Evolutionary conservation across 371 early-diverging fungal genomes (phyloP).

Genomic region (Rhizopus stolonifer): DNA sequence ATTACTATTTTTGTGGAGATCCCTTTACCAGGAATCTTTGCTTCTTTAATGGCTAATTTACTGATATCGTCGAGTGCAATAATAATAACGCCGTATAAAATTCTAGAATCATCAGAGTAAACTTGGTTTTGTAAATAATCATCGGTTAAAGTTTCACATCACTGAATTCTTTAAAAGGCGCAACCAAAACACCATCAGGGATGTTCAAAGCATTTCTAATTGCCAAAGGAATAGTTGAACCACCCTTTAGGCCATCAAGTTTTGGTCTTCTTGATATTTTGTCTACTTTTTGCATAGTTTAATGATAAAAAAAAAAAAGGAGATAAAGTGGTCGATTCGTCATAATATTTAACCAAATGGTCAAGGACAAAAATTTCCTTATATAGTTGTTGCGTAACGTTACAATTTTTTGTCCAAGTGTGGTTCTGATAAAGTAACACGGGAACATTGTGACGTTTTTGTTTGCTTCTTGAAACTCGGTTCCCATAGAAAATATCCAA

Average conservation of each 20-base stretch:
- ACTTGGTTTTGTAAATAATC: slow-evolving; percentile 1
- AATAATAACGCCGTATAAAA: not conserved
- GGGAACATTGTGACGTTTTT: too few relatives aligned
- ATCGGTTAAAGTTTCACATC: slow-evolving; percentile 1
- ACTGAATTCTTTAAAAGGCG: slow-evolving; percentile 3
- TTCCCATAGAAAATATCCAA: too few relatives aligned
- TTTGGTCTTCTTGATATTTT: too few relatives aligned
- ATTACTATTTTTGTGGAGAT: slow-evolving; percentile 2
- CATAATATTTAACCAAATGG: too few relatives aligned
- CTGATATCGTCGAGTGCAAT: slow-evolving; percentile 5
- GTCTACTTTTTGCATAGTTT: too few relatives aligned
- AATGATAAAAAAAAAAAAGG: too few relatives aligned
- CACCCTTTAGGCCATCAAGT: not conserved
- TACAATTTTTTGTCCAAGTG: too few relatives aligned
- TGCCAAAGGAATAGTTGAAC: not conserved
- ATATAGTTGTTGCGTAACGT: too few relatives aligned
- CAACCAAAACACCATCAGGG: slow-evolving; percentile 2
- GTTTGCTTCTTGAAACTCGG: too few relatives aligned
- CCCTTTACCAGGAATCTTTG: not conserved
- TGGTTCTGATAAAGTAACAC: too few relatives aligned
- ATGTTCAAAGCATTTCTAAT: slow-evolving; percentile 3
- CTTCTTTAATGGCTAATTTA: not conserved
- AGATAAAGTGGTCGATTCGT: too few relatives aligned
- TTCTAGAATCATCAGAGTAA: not conserved
- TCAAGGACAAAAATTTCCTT: too few relatives aligned